A percentile compares a stretch with the other conserved stretches of the same genome.
Conservation (phyloP, 768 basidiomycete genomes). For the Pleurotus tuber-regium region DNA sequence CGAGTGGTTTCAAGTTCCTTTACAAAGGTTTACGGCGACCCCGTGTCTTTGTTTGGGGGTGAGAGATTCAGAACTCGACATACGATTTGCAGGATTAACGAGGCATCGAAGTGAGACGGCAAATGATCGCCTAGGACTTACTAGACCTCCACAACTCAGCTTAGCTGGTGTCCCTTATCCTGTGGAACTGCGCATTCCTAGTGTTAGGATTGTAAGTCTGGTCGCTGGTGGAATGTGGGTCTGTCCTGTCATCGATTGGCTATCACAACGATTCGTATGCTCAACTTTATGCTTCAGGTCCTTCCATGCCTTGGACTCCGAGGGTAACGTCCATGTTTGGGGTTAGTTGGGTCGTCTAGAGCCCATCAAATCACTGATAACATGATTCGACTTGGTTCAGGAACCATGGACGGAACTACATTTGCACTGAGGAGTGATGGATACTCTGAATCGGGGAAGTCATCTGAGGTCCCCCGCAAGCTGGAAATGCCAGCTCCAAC, state of each 20-base stretch:
- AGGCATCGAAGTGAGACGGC: constrained; percentile 46
- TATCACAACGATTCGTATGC: not conserved
- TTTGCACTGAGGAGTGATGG: constrained; percentile 46
- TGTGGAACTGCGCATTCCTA: constrained; percentile 55
- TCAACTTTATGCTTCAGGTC: constrained; percentile 52
- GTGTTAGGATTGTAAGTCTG: constrained; percentile 64
- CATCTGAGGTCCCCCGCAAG: constrained; percentile 50
- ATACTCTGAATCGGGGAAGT: constrained; percentile 52
- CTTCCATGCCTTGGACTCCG: constrained; percentile 81
- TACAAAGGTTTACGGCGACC: constrained; percentile 66
- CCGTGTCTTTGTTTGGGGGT: constrained; percentile 55
- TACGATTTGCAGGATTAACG: constrained; percentile 6
- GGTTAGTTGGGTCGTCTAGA: constrained; percentile 42
- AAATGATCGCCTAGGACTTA: constrained; percentile 64
- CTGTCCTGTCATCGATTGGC: constrained; percentile 1
- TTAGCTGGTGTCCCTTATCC: constrained; percentile 58
- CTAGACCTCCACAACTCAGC: constrained; percentile 29
- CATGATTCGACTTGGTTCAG: constrained; percentile 32
- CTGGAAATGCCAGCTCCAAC: constrained; percentile 58
- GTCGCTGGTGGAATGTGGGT: constrained; percentile 82
- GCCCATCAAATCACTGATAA: constrained; percentile 3
- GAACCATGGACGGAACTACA: constrained; percentile 53
- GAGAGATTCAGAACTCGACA: constrained; percentile 13
- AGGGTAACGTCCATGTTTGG: constrained; percentile 78
- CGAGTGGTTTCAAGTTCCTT: constrained; percentile 76